Evolutionary conservation across 441 rosid genomes (phyloP).

Genomic region (Cnidoscolus chayamansa): DNA sequence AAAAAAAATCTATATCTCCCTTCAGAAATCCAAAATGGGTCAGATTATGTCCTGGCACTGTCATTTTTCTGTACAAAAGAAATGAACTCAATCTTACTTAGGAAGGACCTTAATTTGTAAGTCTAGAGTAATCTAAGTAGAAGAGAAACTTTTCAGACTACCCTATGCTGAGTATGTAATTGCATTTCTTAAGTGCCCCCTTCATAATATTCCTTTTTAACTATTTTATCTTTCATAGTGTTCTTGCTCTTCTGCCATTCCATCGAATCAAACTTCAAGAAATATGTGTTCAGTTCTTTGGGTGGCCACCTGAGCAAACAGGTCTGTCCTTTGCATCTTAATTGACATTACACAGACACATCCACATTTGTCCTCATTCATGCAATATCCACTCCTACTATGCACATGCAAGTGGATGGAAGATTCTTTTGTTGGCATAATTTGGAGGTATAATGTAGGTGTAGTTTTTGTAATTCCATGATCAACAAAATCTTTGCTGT

Average conservation of each 20-base stretch:
- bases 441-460: neutral
- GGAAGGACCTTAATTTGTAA: neutral
- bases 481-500: neutral
- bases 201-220: neutral
- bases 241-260: conserved; percentile 56
- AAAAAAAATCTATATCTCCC: neutral
- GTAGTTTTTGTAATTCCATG: neutral
- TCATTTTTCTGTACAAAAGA: neutral
- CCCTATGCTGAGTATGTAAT: neutral
- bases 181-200: conserved; percentile 1
- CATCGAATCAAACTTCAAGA: conserved; percentile 54
- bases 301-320: conserved; percentile 87
- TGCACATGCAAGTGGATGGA: neutral
- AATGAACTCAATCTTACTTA: neutral
- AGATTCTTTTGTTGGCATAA: neutral
- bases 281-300: conserved; percentile 61
- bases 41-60: neutral
- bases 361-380: neutral
- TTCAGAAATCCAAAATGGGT: neutral
- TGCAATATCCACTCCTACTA: neutral
- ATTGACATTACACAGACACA: neutral
- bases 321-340: conserved; percentile 41
- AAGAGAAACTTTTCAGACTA: neutral
- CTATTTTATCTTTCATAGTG: conserved; percentile 36
- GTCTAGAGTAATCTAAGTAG: neutral